Evolutionary conservation across 768 basidiomycete species (phyloP), one percentile per base, ranked within the genome.

Genomic region (Psilocybe tampanensis): DNA sequence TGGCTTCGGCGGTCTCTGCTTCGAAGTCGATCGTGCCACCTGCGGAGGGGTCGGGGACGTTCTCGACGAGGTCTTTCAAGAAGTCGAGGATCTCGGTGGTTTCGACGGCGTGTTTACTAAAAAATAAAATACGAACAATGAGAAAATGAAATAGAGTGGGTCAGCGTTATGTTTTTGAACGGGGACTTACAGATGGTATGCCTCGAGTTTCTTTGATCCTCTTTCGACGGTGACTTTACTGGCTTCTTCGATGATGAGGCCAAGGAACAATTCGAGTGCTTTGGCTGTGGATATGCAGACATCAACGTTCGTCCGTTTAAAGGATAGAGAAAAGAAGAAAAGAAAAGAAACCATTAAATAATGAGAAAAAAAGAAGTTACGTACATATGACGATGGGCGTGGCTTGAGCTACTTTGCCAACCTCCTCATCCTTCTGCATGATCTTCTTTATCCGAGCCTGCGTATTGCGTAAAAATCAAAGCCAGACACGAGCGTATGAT

Each of bases 361-460:
- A n/a, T n/a, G n/a, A n/a, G n/a, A n/a, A n/a, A n/a, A n/a, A n/a
- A n/a, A n/a, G n/a, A n/a, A n/a, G n/a, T 26, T 2, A 82, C 93
- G 71, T 67, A 97, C 96, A 98, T 65, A 98, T 97, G 56, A 98
- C 92, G 58, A 98, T 84, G 0, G 96, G 96, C 3, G 95, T 96
- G 23, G 94, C 95, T 69, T 95, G 93, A 2, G 96, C 94, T 29
- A 98, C 94, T 71, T 98, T 98, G 56, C 96, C 96, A 18, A 98
- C 96, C 69, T 98, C 96, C 69, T 98, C 96, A 68, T 98, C 96
- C 70, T 95, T 94, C 78, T 98, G 96, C 93, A 98, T 98, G 54
- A 98, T 97, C 78, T 94, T 92, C 82, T 98, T 98, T 77, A 98
- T 98, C 44, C 96, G 89, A 3, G 96, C 95, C 95, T 96, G 62